Percentiles rank a stretch among this genome's conserved stretches.
These are phyloP conservation scores for Alternaria sp. DNA, from an alignment of 2,329 filamentous ascomycete species.

Conservation along the genomic window DNA sequence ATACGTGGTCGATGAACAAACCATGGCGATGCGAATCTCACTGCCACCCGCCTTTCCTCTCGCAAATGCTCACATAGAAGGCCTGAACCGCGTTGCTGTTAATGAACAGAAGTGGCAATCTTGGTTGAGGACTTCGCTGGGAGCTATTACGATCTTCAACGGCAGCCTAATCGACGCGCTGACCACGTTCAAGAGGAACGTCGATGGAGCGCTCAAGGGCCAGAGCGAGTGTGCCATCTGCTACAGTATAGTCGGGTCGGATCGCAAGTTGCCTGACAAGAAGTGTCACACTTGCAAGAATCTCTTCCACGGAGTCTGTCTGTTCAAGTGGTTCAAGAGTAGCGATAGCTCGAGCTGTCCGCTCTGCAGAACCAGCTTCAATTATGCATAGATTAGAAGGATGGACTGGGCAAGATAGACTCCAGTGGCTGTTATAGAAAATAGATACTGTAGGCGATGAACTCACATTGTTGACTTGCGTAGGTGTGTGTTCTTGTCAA, in stretches of 20 bases:
- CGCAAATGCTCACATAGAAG: constrained; percentile 76
- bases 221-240: constrained; percentile 97
- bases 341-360: constrained; percentile 93
- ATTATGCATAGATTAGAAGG: constrained; percentile 56
- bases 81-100: constrained; percentile 84
- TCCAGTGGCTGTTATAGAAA: neutral
- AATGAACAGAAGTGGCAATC: constrained; percentile 91
- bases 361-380: constrained; percentile 88
- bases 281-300: constrained; percentile 92
- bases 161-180: constrained; percentile 89
- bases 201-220: constrained; percentile 86
- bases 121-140: constrained; percentile 88
- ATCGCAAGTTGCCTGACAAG: constrained; percentile 92
- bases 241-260: constrained; percentile 89
- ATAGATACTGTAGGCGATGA: neutral
- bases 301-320: constrained; percentile 84
- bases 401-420: neutral
- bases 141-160: constrained; percentile 92
- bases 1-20: constrained; percentile 88
- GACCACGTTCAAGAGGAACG: constrained; percentile 83
- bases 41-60: constrained; percentile 86
- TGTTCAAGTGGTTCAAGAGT: constrained; percentile 97
- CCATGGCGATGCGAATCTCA: constrained; percentile 81
- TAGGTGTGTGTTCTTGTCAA: neutral
- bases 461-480: neutral